These are phyloP conservation scores for Rhizophlyctis rosea DNA, from an alignment of 192 early-diverging fungal species.

Conservation along the genomic window DNA sequence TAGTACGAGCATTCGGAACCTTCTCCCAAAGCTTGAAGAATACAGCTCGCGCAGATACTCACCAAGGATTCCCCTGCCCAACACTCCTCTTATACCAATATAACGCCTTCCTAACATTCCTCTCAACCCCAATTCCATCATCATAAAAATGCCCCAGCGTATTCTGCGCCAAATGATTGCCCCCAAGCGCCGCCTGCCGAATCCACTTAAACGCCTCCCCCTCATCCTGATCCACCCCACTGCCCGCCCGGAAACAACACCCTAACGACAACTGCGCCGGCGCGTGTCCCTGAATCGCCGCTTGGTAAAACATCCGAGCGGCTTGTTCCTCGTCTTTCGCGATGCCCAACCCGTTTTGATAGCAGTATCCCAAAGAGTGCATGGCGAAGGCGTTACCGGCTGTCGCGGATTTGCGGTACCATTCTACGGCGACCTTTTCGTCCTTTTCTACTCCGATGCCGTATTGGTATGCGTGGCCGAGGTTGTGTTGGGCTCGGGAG, in stretches of 20 bases:
- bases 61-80: slow-evolving; percentile 67
- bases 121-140: slow-evolving; percentile 67
- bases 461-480: slow-evolving; percentile 84
- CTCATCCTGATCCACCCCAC: slow-evolving; percentile 60
- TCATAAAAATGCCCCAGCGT: slow-evolving; percentile 81
- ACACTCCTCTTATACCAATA: slow-evolving; percentile 74
- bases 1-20: not conserved
- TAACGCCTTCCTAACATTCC: slow-evolving; percentile 59
- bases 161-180: slow-evolving; percentile 73
- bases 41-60: slow-evolving; percentile 22
- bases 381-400: slow-evolving; percentile 66
- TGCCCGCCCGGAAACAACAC: slow-evolving; percentile 76
- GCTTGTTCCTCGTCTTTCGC: slow-evolving; percentile 59
- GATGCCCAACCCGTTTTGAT: slow-evolving; percentile 70
- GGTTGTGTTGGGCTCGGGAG: slow-evolving; percentile 65
- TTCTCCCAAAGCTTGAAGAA: not conserved
- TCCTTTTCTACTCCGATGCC: slow-evolving; percentile 75
- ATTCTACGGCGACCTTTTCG: slow-evolving; percentile 64
- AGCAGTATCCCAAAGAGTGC: slow-evolving; percentile 79
- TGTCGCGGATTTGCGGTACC: slow-evolving; percentile 59
- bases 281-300: slow-evolving; percentile 52
- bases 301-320: slow-evolving; percentile 42
- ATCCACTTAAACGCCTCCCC: slow-evolving; percentile 72
- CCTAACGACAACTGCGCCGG: slow-evolving; percentile 67
- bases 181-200: slow-evolving; percentile 53